Evolutionary conservation across 2,329 filamentous ascomycete genomes (phyloP).

Genomic region (Botrytis deweyae): DNA sequence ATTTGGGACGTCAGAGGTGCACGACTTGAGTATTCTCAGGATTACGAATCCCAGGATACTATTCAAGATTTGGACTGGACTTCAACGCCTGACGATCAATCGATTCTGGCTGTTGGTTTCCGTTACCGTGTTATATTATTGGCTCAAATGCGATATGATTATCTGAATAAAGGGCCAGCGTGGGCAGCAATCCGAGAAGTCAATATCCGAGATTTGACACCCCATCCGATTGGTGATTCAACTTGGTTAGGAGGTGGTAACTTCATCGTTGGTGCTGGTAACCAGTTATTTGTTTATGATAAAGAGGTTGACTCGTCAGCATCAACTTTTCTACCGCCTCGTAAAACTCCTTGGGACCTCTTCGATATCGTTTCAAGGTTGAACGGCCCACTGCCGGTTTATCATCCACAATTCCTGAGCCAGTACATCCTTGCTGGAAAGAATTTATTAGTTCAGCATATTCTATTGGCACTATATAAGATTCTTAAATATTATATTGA

Average conservation of each 20-base stretch:
- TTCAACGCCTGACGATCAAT: slow-evolving; percentile 83
- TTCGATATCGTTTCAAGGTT: slow-evolving; percentile 80
- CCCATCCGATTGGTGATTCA: slow-evolving; percentile 88
- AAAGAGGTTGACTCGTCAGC: slow-evolving; percentile 64
- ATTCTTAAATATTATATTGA: slow-evolving; percentile 80
- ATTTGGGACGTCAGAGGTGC: slow-evolving; percentile 88
- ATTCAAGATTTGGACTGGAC: slow-evolving; percentile 93
- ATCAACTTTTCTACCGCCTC: slow-evolving; percentile 32
- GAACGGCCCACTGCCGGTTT: slow-evolving; percentile 84
- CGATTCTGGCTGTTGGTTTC: slow-evolving; percentile 89
- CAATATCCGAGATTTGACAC: slow-evolving; percentile 74
- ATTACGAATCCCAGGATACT: slow-evolving; percentile 68
- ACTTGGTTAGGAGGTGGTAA: slow-evolving; percentile 86
- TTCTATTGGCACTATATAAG: slow-evolving; percentile 70
- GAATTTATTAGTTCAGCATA: slow-evolving; percentile 64
- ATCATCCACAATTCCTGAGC: slow-evolving; percentile 86
- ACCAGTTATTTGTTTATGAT: slow-evolving; percentile 84
- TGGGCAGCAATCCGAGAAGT: slow-evolving; percentile 87
- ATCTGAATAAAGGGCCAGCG: slow-evolving; percentile 82
- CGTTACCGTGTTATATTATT: slow-evolving; percentile 80
- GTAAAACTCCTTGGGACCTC: slow-evolving; percentile 52
- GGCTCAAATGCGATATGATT: slow-evolving; percentile 87
- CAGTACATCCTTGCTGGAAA: slow-evolving; percentile 86
- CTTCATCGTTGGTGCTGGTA: slow-evolving; percentile 84
- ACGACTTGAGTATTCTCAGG: slow-evolving; percentile 77